Percentiles rank a stretch among this genome's conserved stretches.
These are phyloP conservation scores for Leccinum subtestaceum DNA, from an alignment of 768 basidiomycete species.

Conservation along the genomic window DNA sequence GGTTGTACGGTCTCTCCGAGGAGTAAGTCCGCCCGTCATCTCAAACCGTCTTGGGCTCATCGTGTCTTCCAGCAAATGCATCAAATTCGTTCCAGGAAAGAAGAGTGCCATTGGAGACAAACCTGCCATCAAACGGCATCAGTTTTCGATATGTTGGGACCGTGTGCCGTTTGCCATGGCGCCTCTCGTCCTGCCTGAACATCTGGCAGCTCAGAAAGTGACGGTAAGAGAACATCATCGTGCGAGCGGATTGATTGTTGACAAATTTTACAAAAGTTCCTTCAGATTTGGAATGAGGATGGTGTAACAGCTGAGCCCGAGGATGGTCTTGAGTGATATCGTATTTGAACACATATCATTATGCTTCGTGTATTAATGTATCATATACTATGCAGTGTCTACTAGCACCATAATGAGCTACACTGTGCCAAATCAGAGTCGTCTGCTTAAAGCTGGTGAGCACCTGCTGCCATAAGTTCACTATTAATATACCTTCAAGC, in stretches of 20 bases:
- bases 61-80: slow-evolving; percentile 69
- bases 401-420: too few species aligned
- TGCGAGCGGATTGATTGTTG: not conserved
- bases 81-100: slow-evolving; percentile 83
- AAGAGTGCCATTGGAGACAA: slow-evolving; percentile 89
- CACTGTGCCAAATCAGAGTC: too few species aligned
- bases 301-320: slow-evolving; percentile 65
- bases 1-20: slow-evolving; percentile 81
- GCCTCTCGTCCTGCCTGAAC: slow-evolving; percentile 59
- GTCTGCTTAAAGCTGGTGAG: too few species aligned
- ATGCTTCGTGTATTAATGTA: slow-evolving; percentile 29
- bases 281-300: slow-evolving; percentile 81
- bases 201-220: slow-evolving; percentile 58
- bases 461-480: too few species aligned
- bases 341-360: slow-evolving; percentile 25
- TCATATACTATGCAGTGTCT: slow-evolving; percentile 13
- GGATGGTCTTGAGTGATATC: slow-evolving; percentile 41
- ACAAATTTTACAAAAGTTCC: slow-evolving; percentile 44
- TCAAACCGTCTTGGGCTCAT: not conserved
- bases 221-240: slow-evolving; percentile 46
- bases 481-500: too few species aligned
- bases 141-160: slow-evolving; percentile 66
- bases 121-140: slow-evolving; percentile 61
- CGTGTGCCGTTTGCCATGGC: slow-evolving; percentile 64
- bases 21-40: slow-evolving; percentile 56